Percentiles rank a stretch among this genome's conserved stretches.
These are phyloP conservation scores for Cyclotella atomus DNA, from an alignment of 108 stramenopile species.

Conservation along the genomic window DNA sequence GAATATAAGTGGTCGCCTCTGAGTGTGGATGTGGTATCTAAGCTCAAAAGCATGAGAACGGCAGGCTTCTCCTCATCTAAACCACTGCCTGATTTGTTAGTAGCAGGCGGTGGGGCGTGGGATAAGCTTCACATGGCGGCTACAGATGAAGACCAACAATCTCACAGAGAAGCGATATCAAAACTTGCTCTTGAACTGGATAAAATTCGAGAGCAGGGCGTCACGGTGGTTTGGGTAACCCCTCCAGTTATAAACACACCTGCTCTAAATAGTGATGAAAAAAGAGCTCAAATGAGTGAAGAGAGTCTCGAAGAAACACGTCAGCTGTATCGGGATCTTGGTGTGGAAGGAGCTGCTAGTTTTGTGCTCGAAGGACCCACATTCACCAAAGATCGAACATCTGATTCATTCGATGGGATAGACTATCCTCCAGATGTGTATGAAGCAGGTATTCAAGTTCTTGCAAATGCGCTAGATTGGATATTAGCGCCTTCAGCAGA, in stretches of 20 bases:
- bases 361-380: constrained; percentile 57
- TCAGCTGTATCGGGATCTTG: constrained; percentile 37
- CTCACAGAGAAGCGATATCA: constrained; percentile 28
- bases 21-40: constrained; percentile 39
- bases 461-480: constrained; percentile 31
- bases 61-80: neutral
- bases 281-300: constrained; percentile 56
- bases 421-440: constrained; percentile 55
- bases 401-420: constrained; percentile 57
- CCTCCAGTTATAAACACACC: constrained; percentile 55
- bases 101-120: constrained; percentile 45
- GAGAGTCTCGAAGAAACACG: constrained; percentile 45
- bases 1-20: constrained; percentile 60
- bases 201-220: constrained; percentile 12
- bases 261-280: constrained; percentile 56
- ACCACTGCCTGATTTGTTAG: constrained; percentile 35
- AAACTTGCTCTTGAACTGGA: constrained; percentile 43
- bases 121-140: constrained; percentile 49
- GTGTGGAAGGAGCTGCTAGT: constrained; percentile 20
- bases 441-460: constrained; percentile 42
- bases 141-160: constrained; percentile 54
- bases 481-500: neutral
- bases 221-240: constrained; percentile 45
- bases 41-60: constrained; percentile 36
- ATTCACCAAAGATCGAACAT: constrained; percentile 38